Evolutionary conservation across 192 early-diverging fungal genomes (phyloP).

Genomic region (Helicostylum pulchrum): DNA sequence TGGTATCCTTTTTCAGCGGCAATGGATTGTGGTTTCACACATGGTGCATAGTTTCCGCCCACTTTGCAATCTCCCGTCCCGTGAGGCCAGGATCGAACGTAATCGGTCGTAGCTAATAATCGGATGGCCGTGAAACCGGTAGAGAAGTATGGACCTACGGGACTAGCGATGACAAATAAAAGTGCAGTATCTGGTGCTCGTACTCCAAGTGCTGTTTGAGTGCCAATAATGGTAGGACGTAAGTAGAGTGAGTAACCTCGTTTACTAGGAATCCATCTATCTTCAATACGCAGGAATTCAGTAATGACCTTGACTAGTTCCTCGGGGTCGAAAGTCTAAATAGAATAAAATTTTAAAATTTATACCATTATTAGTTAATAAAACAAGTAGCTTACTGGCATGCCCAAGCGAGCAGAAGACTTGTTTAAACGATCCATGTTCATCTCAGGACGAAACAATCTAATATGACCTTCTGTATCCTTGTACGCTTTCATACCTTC

Average conservation of each 20-base stretch:
- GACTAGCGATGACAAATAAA: conserved; percentile 86
- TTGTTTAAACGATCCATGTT: conserved; percentile 89
- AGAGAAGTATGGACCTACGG: conserved; percentile 96
- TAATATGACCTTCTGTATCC: conserved; percentile 78
- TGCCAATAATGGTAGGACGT: conserved; percentile 90
- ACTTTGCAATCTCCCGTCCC: conserved; percentile 92
- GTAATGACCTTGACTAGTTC: conserved; percentile 82
- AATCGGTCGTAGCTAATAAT: conserved; percentile 78
- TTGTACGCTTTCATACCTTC: conserved; percentile 95
- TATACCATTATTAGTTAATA: too few species aligned
- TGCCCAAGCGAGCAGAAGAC: conserved; percentile 74
- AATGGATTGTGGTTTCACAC: conserved; percentile 69
- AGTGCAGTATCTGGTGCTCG: conserved; percentile 74
- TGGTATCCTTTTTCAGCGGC: conserved; percentile 87
- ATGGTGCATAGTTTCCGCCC: conserved; percentile 80
- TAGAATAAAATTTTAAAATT: conserved; percentile 9
- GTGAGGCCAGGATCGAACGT: conserved; percentile 91
- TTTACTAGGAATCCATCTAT: conserved; percentile 87
- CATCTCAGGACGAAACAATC: conserved; percentile 93
- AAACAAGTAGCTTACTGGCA: conserved; percentile 59
- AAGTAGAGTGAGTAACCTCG: conserved; percentile 92
- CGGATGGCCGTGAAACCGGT: conserved; percentile 88
- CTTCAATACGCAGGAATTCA: conserved; percentile 75
- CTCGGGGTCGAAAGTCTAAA: conserved; percentile 66
- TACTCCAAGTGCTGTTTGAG: conserved; percentile 81